Evolutionary conservation across 306 rosid genomes (phyloP), one percentile per base, ranked within the genome.

Genomic region (Canavalia ensiformis): DNA sequence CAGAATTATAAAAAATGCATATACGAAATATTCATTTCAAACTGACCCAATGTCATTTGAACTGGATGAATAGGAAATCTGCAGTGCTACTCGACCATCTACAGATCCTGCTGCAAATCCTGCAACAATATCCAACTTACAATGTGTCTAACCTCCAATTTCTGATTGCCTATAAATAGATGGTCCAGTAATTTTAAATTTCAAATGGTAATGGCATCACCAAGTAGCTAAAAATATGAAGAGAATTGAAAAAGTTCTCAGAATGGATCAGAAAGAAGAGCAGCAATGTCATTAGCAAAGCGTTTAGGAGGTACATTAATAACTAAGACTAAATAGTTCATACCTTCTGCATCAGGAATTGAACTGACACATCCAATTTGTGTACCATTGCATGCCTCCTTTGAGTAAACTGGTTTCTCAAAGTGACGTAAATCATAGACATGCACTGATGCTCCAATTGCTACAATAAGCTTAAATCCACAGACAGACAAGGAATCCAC

Each of bases 1-100:
- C 47, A 9, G 18, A 55, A 42, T 10, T 28, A 34, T 25, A 42
- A 54, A 42, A 50, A 49, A 50, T 51, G 62, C 68, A 73, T 78
- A 49, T 52, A 34, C 35, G 57, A 69, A 45, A 39, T 8, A 42
- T 37, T 65, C 60, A 62, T 77, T 70, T 7, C 41, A 62, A 86
- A 82, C 87, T 76, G 45, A 95, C 99, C 91, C 86, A 68, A 82
- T 88, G 77, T 89, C 90, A 42, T 93, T 84, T 74, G 90, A 81
- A 81, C 70, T 56, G 28, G 89, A 86, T 76, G 88, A 83, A 86
- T 68, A 39, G 39, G 90, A 81, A 76, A 93, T 88, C 64, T 93
- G 89, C 76, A 95, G 52, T 28, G 93, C 90, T 52, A 95, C 97
- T 41, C 94, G 90, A 68, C 97, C 99, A 93, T 95, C 98, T n/a